Evolutionary conservation across 768 basidiomycete species (phyloP), one percentile per base, ranked within the genome.

Genomic region (Boletus sensibilis): DNA sequence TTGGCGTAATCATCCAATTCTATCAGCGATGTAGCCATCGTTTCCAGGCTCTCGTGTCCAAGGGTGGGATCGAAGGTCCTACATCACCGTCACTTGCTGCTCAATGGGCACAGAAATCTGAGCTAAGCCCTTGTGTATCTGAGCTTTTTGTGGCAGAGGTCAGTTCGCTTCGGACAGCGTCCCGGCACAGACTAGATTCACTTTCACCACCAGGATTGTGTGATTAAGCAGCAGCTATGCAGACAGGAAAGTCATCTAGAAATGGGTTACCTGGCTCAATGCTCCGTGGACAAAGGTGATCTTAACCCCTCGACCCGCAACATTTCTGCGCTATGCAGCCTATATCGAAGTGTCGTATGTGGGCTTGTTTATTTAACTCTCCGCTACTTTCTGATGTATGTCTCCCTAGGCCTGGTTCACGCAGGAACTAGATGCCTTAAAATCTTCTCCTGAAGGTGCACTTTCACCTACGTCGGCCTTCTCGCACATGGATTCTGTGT

Each of bases 1-100:
- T 98, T 33, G 87, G 90, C 16, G 89, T 98, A 52, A 89, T 98
- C 55, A 93, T 96, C 39, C 94, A 97, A 70, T 97, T 96, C 68
- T 97, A 98, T 65, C 93, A 97, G 68, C 84, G 90, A 27, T 98
- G 94, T 62, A 93, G 91, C 62, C 88, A 94, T 65, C 81, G 86
- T 38, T 97, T 92, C 69, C 88, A 93, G 59, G 82, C 84, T 66
- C 75, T 91, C 34, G 86, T 89, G 13, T 77, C 83, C 4, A 64
- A 68, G 34, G 61, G 60, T n/a, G 75, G 73, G 18, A 40, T 65
- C 16, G 70, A 71, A 35, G 82, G 82, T 55, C 68, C 81, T 50
- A 50, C 58, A 29, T 72, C 75, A 45, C 61, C 89, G 23, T 76
- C 82, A n/a, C 67, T 87, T 45, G 78, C 86, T 53, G 83, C 89